Conservation (phyloP, 768 basidiomycete species). For the Pisolithus tinctorius region DNA sequence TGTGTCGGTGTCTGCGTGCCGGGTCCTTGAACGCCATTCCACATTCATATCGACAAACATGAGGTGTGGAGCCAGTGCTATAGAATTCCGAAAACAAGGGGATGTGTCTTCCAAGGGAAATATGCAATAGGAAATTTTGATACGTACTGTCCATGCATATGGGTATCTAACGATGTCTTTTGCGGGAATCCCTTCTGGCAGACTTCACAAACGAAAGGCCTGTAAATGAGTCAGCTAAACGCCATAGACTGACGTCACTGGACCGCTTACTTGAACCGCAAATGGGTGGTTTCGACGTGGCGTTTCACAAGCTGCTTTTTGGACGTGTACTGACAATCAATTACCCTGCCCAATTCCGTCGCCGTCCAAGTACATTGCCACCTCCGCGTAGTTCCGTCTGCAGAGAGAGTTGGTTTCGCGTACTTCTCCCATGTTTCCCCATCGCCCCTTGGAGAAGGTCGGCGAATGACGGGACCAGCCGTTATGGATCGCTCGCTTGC, state of each 20-base stretch:
- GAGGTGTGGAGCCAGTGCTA: constrained; percentile 54
- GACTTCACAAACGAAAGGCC: constrained; percentile 45
- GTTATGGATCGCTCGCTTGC: constrained; percentile 20
- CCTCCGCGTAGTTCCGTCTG: constrained; percentile 29
- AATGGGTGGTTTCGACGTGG: constrained; percentile 57
- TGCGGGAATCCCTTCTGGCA: constrained; percentile 53
- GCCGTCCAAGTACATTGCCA: constrained; percentile 39
- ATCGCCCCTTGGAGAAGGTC: constrained; percentile 22
- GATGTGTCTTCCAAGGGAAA: background rate
- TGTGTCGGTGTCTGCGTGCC: constrained; percentile 56
- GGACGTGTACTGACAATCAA: constrained; percentile 36
- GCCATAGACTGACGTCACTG: constrained; percentile 5
- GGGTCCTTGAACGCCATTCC: constrained; percentile 55
- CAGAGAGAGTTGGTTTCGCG: constrained; percentile 26
- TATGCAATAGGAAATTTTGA: constrained; percentile 20
- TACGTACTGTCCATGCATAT: constrained; percentile 48
- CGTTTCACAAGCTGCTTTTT: constrained; percentile 66
- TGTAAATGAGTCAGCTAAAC: constrained; percentile 19
- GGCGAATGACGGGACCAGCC: constrained; percentile 12
- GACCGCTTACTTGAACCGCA: constrained; percentile 49
- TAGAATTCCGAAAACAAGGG: background rate
- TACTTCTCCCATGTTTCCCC: constrained; percentile 28
- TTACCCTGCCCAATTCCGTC: constrained; percentile 23
- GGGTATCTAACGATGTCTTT: constrained; percentile 53
- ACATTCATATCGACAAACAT: constrained; percentile 46